Percentiles rank a stretch among this genome's conserved stretches.
These are phyloP conservation scores for Ustanciosporium gigantosporum DNA, from an alignment of 1,284 basidiomycete species.

Conservation along the genomic window DNA sequence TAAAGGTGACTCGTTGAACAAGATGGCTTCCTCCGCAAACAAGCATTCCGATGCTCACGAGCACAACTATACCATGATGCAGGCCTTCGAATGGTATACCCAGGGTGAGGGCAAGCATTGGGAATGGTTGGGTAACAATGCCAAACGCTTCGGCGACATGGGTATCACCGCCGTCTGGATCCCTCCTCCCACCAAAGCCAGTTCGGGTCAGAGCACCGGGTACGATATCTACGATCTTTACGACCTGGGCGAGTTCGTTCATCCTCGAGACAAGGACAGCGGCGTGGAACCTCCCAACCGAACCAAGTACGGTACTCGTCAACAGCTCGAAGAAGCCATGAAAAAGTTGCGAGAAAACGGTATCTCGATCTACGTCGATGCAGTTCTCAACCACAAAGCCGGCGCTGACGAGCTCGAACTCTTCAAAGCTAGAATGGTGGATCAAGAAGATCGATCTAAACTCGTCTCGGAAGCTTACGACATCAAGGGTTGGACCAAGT, in stretches of 20 bases:
- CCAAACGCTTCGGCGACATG: conserved; percentile 72
- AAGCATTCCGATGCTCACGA: conserved; percentile 40
- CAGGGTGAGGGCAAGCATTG: conserved; percentile 70
- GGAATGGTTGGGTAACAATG: conserved; percentile 75
- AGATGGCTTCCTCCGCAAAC: conserved; percentile 42
- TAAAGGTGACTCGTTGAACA: too few species aligned
- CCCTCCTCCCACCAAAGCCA: conserved; percentile 62
- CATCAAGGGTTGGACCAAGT: conserved; percentile 64
- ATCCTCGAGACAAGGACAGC: conserved; percentile 73
- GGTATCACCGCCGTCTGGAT: conserved; percentile 81
- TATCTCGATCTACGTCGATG: conserved; percentile 63
- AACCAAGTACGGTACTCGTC: conserved; percentile 89
- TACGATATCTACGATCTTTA: conserved; percentile 61
- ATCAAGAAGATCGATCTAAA: conserved; percentile 37
- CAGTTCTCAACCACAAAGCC: conserved; percentile 65
- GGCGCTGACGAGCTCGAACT: conserved; percentile 80
- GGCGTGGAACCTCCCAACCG: conserved; percentile 58
- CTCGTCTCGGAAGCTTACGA: conserved; percentile 30
- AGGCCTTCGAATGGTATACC: conserved; percentile 61
- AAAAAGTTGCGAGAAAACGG: conserved; percentile 63
- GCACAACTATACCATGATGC: conserved; percentile 48
- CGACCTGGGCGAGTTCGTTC: conserved; percentile 76
- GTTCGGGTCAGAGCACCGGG: conserved; percentile 62
- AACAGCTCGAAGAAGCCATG: conserved; percentile 76
- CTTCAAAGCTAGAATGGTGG: conserved; percentile 64